phyloP scores from a whole-genome alignment of 768 basidiomycete species.

The Podaxis mareebaensis region DNA sequence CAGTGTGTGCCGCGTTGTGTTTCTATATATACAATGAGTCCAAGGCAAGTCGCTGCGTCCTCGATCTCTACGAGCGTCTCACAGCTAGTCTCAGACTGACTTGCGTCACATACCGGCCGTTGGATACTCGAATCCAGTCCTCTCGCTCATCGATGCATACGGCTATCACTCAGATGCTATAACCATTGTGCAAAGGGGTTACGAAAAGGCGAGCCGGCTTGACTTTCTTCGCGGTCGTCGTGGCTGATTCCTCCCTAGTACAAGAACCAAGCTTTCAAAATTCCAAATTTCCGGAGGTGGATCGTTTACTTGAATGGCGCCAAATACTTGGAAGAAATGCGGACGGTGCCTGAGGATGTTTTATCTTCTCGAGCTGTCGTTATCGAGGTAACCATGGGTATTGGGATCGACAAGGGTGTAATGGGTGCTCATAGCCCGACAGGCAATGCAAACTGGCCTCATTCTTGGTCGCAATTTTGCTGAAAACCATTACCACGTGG shows the following conservation, averaged over 20 bases:
- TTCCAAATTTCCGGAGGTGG: slow-evolving; percentile 47
- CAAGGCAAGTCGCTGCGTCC: background rate
- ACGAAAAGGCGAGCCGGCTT: slow-evolving; percentile 25
- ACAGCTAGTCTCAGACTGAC: background rate
- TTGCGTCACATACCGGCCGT: slow-evolving; percentile 35
- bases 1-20: background rate
- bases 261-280: slow-evolving; percentile 37
- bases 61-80: too few species aligned
- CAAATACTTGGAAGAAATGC: slow-evolving; percentile 43
- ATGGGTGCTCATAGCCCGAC: background rate
- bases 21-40: background rate
- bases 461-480: slow-evolving; percentile 23
- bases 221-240: background rate
- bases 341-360: slow-evolving; percentile 43
- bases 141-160: slow-evolving; percentile 32
- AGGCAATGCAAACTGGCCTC: slow-evolving; percentile 24
- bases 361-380: slow-evolving; percentile 33
- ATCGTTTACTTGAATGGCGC: slow-evolving; percentile 42
- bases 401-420: background rate
- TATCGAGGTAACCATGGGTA: slow-evolving; percentile 33
- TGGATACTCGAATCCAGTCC: slow-evolving; percentile 32
- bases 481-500: slow-evolving; percentile 32
- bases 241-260: slow-evolving; percentile 19
- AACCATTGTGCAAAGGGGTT: slow-evolving; percentile 33
- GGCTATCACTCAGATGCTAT: slow-evolving; percentile 25